These are phyloP conservation scores for Pyronema domesticum DNA, from an alignment of 495 filamentous ascomycete species.

Conservation along the genomic window DNA sequence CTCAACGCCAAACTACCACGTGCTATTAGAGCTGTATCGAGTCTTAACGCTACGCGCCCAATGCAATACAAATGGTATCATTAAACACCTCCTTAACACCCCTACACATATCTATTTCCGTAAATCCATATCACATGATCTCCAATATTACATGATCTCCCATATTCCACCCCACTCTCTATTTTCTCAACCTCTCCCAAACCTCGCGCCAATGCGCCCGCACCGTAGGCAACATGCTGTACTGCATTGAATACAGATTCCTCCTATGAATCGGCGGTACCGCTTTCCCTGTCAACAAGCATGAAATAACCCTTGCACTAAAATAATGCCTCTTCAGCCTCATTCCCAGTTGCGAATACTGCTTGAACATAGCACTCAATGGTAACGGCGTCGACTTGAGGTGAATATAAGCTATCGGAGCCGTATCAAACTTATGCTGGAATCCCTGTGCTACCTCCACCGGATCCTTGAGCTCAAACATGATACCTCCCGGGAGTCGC, in stretches of 20 bases:
- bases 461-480: conserved; percentile 6
- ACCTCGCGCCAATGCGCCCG: conserved; percentile 66
- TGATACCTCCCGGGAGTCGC: conserved; percentile 54
- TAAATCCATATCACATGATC: too few relatives aligned
- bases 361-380: conserved; percentile 83
- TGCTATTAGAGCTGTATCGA: too few relatives aligned
- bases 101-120: too few relatives aligned
- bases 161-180: too few relatives aligned
- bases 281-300: conserved; percentile 74
- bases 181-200: conserved; percentile 45
- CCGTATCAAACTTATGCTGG: background rate
- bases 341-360: conserved; percentile 87
- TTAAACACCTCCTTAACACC: too few relatives aligned
- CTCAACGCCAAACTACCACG: too few relatives aligned
- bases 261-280: conserved; percentile 81
- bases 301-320: conserved; percentile 68
- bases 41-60: too few relatives aligned
- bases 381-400: conserved; percentile 57
- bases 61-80: too few relatives aligned
- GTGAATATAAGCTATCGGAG: conserved; percentile 17
- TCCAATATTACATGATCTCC: too few relatives aligned
- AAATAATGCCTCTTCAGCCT: conserved; percentile 91
- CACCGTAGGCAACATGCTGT: conserved; percentile 83
- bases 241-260: conserved; percentile 91
- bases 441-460: background rate